phyloP scores from a whole-genome alignment of 352 stramenopile species.

The Thraustochytrium sp. region DNA sequence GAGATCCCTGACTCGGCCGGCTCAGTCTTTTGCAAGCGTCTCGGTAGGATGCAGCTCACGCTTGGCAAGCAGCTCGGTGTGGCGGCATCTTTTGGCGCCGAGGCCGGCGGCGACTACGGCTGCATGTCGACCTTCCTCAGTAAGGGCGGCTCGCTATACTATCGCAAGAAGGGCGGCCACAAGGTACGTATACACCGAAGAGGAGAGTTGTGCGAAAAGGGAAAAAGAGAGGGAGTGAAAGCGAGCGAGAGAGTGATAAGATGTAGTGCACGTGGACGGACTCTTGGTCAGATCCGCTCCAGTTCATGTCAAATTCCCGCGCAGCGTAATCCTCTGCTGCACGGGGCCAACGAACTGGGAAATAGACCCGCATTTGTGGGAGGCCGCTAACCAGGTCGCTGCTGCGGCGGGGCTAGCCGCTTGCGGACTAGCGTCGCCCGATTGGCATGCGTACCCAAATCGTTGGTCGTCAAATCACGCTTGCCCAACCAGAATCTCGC shows the following conservation, averaged over 20 bases:
- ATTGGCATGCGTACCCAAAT: slow-evolving; percentile 1
- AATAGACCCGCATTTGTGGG: not conserved
- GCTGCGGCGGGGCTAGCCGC: not conserved
- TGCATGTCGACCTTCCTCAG: not conserved
- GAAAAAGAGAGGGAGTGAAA: not conserved
- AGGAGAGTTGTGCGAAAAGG: too few species aligned
- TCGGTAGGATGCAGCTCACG: slow-evolving; percentile 9
- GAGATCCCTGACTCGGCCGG: not conserved
- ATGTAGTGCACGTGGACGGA: too few species aligned
- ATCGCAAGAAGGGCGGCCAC: not conserved
- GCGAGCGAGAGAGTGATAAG: too few species aligned
- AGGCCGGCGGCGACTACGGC: slow-evolving; percentile 6
- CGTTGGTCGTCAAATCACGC: not conserved
- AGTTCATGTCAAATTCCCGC: slow-evolving; percentile 37
- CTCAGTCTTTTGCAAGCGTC: not conserved
- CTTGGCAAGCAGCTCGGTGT: not conserved
- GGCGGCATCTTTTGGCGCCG: not conserved
- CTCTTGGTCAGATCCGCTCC: not conserved
- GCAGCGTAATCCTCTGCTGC: not conserved
- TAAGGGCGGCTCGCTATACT: not conserved
- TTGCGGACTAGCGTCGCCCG: not conserved
- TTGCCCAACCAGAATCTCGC: not conserved
- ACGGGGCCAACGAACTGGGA: slow-evolving; percentile 29
- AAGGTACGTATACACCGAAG: slow-evolving; percentile 37
- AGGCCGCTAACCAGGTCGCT: not conserved